Evolutionary conservation across 2,329 filamentous ascomycete species (phyloP).

Genomic region (Calcarisporium arbuscula): DNA sequence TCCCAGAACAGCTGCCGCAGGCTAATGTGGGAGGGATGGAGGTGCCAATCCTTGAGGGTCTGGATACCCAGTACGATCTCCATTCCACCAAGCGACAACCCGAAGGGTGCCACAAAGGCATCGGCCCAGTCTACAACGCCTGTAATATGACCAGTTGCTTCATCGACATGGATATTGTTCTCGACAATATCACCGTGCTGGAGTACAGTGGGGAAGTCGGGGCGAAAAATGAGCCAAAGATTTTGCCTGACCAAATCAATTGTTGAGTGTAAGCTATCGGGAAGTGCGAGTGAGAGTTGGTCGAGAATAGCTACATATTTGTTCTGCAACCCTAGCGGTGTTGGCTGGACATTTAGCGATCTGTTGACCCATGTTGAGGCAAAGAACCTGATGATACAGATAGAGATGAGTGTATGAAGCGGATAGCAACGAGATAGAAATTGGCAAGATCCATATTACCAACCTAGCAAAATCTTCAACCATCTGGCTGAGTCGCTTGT

Average conservation of each 20-base stretch:
- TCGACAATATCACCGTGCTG: constrained; percentile 21
- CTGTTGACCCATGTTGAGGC: constrained; percentile 12
- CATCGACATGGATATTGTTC: constrained; percentile 22
- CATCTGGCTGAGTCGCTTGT: constrained; percentile 8
- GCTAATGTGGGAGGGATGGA: constrained; percentile 8
- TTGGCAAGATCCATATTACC: background rate
- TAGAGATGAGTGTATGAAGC: constrained; percentile 1
- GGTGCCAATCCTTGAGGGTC: constrained; percentile 8
- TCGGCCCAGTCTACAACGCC: constrained; percentile 23
- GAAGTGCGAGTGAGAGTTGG: constrained; percentile 9
- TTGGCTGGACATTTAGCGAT: background rate
- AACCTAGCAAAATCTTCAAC: constrained; percentile 11
- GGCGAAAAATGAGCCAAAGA: constrained; percentile 13
- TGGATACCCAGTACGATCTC: constrained; percentile 14
- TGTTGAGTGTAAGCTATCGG: constrained; percentile 7
- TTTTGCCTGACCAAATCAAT: constrained; percentile 8
- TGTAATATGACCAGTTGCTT: constrained; percentile 17
- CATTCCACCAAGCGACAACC: constrained; percentile 18
- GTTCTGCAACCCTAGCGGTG: constrained; percentile 6
- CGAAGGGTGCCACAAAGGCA: constrained; percentile 19
- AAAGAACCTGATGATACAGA: no score
- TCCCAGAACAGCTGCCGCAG: constrained; percentile 9
- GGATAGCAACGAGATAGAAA: background rate
- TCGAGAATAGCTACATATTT: constrained; percentile 10
- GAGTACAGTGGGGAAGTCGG: constrained; percentile 14